phyloP scores from a whole-genome alignment of 2,329 filamentous ascomycete species.

The Nothomitra cinnamomea region DNA sequence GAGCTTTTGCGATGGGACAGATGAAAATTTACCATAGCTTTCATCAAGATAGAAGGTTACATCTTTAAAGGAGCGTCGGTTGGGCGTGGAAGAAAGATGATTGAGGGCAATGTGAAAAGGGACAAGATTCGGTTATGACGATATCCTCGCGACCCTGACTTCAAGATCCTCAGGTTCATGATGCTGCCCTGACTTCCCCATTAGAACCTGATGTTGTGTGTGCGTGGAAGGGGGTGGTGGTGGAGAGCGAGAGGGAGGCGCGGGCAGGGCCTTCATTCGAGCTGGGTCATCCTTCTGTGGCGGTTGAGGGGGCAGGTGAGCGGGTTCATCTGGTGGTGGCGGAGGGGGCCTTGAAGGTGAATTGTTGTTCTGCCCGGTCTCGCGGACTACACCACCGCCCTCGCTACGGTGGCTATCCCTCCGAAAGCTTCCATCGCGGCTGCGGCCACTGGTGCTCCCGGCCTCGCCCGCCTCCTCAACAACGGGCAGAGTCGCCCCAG shows the following conservation, averaged over 20 bases:
- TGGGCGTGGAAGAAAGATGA: background rate
- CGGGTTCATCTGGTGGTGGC: background rate
- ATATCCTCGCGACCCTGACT: background rate
- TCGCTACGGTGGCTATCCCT: background rate
- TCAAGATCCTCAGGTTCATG: conserved; percentile 3
- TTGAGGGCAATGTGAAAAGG: background rate
- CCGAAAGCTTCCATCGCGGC: conserved; percentile 25
- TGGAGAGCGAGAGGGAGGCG: background rate
- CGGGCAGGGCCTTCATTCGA: background rate
- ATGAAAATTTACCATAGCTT: too few relatives aligned
- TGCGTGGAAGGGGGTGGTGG: too few relatives aligned
- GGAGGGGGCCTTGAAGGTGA: background rate
- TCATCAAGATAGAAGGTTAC: too few relatives aligned
- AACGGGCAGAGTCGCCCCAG: conserved; percentile 51
- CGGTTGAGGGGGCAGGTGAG: background rate
- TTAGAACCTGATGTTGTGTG: background rate
- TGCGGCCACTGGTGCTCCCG: conserved; percentile 43
- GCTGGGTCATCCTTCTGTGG: background rate
- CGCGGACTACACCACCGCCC: background rate
- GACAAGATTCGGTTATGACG: background rate
- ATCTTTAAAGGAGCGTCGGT: too few relatives aligned
- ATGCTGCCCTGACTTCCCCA: background rate
- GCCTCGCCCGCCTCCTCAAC: conserved; percentile 82
- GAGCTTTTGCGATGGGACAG: too few relatives aligned
- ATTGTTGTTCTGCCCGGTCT: background rate